These are phyloP conservation scores for Biscutella laevigata DNA, from an alignment of 441 rosid species.

Conservation along the genomic window DNA sequence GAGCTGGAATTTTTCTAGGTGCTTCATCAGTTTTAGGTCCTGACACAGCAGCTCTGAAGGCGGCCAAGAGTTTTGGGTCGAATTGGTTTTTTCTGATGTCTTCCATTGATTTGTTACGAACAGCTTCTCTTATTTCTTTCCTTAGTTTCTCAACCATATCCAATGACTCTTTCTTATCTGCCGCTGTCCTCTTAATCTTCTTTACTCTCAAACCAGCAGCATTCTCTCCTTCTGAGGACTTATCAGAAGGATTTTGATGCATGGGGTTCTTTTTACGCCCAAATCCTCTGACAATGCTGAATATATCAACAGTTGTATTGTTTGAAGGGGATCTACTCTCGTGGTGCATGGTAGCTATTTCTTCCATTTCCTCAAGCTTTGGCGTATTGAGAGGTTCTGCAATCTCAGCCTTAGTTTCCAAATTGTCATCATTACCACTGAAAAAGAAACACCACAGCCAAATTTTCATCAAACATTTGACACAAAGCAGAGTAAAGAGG, in stretches of 20 bases:
- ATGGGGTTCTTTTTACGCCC: slow-evolving; percentile 30
- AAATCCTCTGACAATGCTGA: slow-evolving; percentile 64
- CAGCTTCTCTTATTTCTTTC: slow-evolving; percentile 87
- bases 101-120: slow-evolving; percentile 53
- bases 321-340: slow-evolving; percentile 28
- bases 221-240: slow-evolving; percentile 48
- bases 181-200: slow-evolving; percentile 70
- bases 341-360: slow-evolving; percentile 30
- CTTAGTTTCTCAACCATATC: slow-evolving; percentile 69
- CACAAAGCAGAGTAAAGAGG: slow-evolving; percentile 5
- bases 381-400: slow-evolving; percentile 32
- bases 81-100: slow-evolving; percentile 62
- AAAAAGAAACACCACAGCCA: slow-evolving; percentile 13
- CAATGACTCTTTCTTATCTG: slow-evolving; percentile 65
- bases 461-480: slow-evolving; percentile 14
- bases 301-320: slow-evolving; percentile 41
- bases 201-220: slow-evolving; percentile 76
- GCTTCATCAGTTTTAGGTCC: slow-evolving; percentile 63
- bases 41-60: slow-evolving; percentile 81
- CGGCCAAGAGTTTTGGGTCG: slow-evolving; percentile 88
- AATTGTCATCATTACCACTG: slow-evolving; percentile 36
- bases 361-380: slow-evolving; percentile 38
- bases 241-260: slow-evolving; percentile 28
- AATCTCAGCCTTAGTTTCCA: slow-evolving; percentile 31
- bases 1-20: slow-evolving; percentile 42